Percentiles rank a stretch among this genome's conserved stretches.
Conservation (phyloP, 2,329 filamentous ascomycete species). For the Alternaria arborescens region DNA sequence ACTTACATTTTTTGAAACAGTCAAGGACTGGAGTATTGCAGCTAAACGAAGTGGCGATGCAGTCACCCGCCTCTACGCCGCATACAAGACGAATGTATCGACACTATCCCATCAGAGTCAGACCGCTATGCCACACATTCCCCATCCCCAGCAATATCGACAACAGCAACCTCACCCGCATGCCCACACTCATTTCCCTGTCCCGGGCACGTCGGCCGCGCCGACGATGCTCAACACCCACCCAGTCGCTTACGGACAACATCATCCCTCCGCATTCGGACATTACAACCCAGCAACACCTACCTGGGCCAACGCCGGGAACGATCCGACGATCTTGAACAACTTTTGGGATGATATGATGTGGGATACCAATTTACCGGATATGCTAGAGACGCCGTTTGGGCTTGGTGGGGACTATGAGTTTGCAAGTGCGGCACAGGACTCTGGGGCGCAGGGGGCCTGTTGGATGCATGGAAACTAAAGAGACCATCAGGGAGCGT, state of each 20-base stretch:
- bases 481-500: neutral
- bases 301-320: slow-evolving; percentile 32
- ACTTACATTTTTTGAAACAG: slow-evolving; percentile 54
- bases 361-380: slow-evolving; percentile 52
- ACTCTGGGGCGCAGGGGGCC: slow-evolving; percentile 38
- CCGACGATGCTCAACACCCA: slow-evolving; percentile 28
- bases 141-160: slow-evolving; percentile 17
- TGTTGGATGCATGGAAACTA: slow-evolving; percentile 51
- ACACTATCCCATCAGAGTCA: slow-evolving; percentile 21
- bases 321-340: slow-evolving; percentile 43
- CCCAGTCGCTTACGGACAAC: slow-evolving; percentile 9
- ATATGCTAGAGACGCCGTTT: slow-evolving; percentile 49
- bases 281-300: slow-evolving; percentile 43
- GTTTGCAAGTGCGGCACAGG: slow-evolving; percentile 44
- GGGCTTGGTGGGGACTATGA: slow-evolving; percentile 47
- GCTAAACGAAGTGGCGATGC: slow-evolving; percentile 56
- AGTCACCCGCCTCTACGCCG: slow-evolving; percentile 54
- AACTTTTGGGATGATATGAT: slow-evolving; percentile 55
- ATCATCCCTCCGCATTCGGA: slow-evolving; percentile 2
- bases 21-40: slow-evolving; percentile 55
- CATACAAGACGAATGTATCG: slow-evolving; percentile 45
- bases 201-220: slow-evolving; percentile 19
- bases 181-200: slow-evolving; percentile 24
- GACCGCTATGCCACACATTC: slow-evolving; percentile 23
- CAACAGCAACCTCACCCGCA: slow-evolving; percentile 12